Conservation (phyloP, 345 rosid genomes). For the Corymbia maculata region DNA sequence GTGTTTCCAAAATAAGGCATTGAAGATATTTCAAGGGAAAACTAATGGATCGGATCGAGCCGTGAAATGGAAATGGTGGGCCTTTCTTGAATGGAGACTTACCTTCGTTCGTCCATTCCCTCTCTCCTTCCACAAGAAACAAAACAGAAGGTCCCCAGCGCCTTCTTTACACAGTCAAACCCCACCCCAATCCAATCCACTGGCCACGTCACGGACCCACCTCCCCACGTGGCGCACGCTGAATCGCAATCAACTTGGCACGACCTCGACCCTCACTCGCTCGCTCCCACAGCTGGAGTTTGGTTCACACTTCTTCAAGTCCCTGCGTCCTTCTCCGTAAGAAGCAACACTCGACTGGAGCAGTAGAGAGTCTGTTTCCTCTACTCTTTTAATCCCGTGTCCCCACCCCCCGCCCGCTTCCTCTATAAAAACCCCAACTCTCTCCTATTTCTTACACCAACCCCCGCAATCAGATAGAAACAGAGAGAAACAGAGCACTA, state of each 20-base stretch:
- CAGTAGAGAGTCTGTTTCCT: background rate
- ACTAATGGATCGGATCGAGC: no score
- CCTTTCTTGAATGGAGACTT: no score
- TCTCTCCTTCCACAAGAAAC: fast-evolving
- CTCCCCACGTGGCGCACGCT: background rate
- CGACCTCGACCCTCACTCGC: background rate
- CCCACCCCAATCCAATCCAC: background rate
- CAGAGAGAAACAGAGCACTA: no score
- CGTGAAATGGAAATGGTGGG: no score
- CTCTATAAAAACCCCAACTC: background rate
- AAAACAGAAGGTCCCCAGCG: background rate
- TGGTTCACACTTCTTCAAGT: background rate
- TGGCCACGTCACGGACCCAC: background rate
- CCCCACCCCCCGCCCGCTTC: no score
- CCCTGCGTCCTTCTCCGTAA: background rate
- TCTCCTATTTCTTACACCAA: background rate
- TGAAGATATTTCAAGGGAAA: no score
- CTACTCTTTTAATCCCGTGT: background rate
- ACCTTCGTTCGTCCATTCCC: background rate
- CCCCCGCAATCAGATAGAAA: background rate
- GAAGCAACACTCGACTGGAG: background rate
- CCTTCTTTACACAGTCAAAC: background rate
- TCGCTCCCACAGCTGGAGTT: background rate
- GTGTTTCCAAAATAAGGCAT: no score
- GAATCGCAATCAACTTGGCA: background rate